Evolutionary conservation across 305 asterid species (phyloP), one percentile per base, ranked within the genome.

Genomic region (Solanum chacoense): DNA sequence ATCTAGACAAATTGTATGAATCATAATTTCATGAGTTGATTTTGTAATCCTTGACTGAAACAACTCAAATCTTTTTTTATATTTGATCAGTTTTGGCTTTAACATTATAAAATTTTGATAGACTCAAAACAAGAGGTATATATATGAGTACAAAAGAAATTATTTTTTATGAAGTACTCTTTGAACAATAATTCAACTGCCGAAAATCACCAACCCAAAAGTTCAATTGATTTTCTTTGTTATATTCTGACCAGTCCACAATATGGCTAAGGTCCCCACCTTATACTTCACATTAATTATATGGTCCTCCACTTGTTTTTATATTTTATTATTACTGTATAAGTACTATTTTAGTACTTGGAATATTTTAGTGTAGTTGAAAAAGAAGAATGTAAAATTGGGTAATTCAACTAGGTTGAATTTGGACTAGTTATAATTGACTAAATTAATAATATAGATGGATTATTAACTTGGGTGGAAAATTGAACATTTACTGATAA

Each of bases 241-340:
- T 40, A 22, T 1, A 24, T 79, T 24, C 36, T 40, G 36, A 40
- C 67, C 67, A 26, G 85, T 79, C 36, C 35, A 24, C 85, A 26
- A 40, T 7, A 14, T 79, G 85, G 67, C 35, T 24, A 24, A 38
- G 63, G 84, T 1, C 84, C 55, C 84, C 28, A 90, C 91, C 88
- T 38, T 34, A 34, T 42, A 88, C 16, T 86, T 90, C 63, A 85
- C 92, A 91, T 91, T 87, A 80, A 89, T 92, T 71, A 90, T 87
- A 90, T 88, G 94, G 93, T 89, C 92, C 90, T 90, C 84, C 24
- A 24, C 85, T 42, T 91, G 88, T 78, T 31, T 77, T 69, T 72
- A 55, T 85, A 13, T n/a, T 45, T 87, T 24, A 67, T 24, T 65
- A 16, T 29, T 31, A 31, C 34, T 7, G 13, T 55, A 55, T 20